Conservation (phyloP, 805 yeast species). For the Limtongia smithiae region DNA sequence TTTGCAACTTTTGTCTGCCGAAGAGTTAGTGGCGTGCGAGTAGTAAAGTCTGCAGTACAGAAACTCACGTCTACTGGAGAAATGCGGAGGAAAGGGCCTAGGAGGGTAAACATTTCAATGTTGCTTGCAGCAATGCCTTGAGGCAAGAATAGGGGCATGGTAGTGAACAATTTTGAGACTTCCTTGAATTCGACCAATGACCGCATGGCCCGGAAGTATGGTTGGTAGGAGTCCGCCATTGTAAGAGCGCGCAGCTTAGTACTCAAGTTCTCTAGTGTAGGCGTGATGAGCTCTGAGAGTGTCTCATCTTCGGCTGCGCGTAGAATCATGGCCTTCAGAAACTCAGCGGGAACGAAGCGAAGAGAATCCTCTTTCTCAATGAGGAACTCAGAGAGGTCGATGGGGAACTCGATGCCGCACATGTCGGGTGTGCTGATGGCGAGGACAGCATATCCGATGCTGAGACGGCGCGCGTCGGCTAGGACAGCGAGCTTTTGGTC, state of each 20-base stretch:
- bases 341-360: conserved; percentile 39
- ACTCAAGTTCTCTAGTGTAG: conserved; percentile 45
- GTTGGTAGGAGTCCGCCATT: conserved; percentile 27
- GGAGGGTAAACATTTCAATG: conserved; percentile 57
- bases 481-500: conserved; percentile 42
- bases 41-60: neutral
- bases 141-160: conserved; percentile 52
- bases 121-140: conserved; percentile 47
- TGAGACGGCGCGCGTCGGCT: conserved; percentile 44
- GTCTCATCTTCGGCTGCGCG: conserved; percentile 66
- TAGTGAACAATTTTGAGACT: conserved; percentile 58
- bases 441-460: conserved; percentile 48
- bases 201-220: conserved; percentile 49
- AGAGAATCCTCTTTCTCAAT: conserved; percentile 23
- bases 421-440: conserved; percentile 32
- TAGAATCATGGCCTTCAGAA: conserved; percentile 53
- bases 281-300: conserved; percentile 55
- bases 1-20: conserved; percentile 24
- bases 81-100: conserved; percentile 73
- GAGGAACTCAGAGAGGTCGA: conserved; percentile 20
- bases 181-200: conserved; percentile 54
- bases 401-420: conserved; percentile 17
- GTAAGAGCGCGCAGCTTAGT: conserved; percentile 33
- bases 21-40: neutral
- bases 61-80: conserved; percentile 58